Conservation (phyloP, 768 basidiomycete genomes). For the Clitopilus passeckerianus region DNA sequence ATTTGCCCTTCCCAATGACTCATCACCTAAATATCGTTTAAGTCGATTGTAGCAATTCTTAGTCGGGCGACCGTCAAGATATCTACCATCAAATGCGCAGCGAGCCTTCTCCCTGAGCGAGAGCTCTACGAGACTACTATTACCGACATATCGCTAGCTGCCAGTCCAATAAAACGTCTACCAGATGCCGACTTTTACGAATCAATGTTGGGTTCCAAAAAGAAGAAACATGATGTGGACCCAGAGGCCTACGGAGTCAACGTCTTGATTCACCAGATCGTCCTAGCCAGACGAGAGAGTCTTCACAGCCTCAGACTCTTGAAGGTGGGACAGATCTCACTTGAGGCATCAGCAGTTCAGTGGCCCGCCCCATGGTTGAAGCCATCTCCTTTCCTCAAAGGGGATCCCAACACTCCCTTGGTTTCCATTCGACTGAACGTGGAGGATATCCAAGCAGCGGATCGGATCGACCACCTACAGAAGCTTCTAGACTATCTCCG, state of each 20-base stretch:
- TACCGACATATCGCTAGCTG: slow-evolving; percentile 31
- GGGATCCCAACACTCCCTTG: slow-evolving; percentile 57
- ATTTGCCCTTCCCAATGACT: neutral
- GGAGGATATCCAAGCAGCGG: slow-evolving; percentile 43
- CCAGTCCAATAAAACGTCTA: slow-evolving; percentile 42
- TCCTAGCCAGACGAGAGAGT: slow-evolving; percentile 37
- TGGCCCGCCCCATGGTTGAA: slow-evolving; percentile 60
- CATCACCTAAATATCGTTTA: neutral
- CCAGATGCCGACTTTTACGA: slow-evolving; percentile 38
- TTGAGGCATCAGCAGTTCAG: slow-evolving; percentile 43
- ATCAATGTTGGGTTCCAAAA: slow-evolving; percentile 45
- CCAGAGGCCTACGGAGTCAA: slow-evolving; percentile 45
- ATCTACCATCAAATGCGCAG: slow-evolving; percentile 40
- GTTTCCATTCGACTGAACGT: slow-evolving; percentile 41
- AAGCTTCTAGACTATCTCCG: slow-evolving; percentile 20
- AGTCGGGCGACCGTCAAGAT: slow-evolving; percentile 37
- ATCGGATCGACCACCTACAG: slow-evolving; percentile 48
- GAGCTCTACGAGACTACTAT: slow-evolving; percentile 40
- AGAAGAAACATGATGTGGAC: slow-evolving; percentile 28
- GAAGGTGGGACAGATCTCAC: slow-evolving; percentile 31
- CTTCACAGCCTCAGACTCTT: slow-evolving; percentile 34
- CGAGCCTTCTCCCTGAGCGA: slow-evolving; percentile 22
- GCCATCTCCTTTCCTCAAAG: slow-evolving; percentile 41
- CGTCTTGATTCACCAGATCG: slow-evolving; percentile 35
- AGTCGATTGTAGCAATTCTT: slow-evolving; percentile 47